Evolutionary conservation across 1,139 yeast genomes (phyloP).

Genomic region (Diutina siamensis): DNA sequence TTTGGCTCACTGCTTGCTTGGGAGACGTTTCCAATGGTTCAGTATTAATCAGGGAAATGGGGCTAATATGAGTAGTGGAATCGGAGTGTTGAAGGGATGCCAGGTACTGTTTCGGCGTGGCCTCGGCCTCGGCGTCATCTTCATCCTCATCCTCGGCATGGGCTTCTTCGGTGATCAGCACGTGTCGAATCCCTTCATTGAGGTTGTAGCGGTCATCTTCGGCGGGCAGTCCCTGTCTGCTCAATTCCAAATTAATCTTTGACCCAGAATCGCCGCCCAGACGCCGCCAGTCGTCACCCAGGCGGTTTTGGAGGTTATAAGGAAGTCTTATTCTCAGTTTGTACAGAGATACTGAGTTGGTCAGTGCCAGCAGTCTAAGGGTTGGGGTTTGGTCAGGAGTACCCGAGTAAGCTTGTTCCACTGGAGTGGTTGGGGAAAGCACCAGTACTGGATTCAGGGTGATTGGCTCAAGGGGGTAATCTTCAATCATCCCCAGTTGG

Average conservation of each 20-base stretch:
- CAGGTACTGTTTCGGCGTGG: background rate
- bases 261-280: background rate
- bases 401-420: background rate
- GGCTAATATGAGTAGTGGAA: background rate
- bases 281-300: conserved; percentile 4
- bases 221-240: background rate
- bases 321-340: conserved; percentile 3
- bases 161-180: background rate
- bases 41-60: background rate
- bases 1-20: background rate
- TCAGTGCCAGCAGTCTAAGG: conserved; percentile 1
- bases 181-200: background rate
- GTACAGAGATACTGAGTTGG: conserved; percentile 1
- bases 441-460: background rate
- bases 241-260: background rate
- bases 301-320: background rate
- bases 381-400: background rate
- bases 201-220: background rate
- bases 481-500: background rate
- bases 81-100: background rate
- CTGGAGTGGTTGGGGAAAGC: background rate
- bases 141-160: background rate
- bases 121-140: background rate
- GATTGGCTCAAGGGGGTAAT: background rate
- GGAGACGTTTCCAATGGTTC: background rate